phyloP scores from a whole-genome alignment of 2,329 filamentous ascomycete genomes.

The Trichoderma atrobrunneum region DNA sequence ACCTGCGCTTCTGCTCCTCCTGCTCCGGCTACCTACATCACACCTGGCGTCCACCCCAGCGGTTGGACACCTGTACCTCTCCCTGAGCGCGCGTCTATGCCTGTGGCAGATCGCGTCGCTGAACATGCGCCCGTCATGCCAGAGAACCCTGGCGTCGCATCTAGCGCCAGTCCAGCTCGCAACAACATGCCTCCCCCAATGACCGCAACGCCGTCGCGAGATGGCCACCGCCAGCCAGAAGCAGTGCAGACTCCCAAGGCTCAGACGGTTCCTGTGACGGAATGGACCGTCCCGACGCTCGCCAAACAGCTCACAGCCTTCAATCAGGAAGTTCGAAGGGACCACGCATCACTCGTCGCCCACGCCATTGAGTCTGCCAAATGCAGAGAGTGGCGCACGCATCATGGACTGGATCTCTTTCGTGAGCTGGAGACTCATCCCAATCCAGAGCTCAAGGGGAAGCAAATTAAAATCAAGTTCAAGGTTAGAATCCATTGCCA shows the following conservation, averaged over 20 bases:
- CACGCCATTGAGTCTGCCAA: slow-evolving; percentile 46
- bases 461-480: slow-evolving; percentile 48
- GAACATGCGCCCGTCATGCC: slow-evolving; percentile 27
- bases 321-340: slow-evolving; percentile 43
- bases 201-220: not conserved
- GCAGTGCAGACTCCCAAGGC: slow-evolving; percentile 19
- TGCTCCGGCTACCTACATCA: not conserved
- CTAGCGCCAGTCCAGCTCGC: slow-evolving; percentile 13
- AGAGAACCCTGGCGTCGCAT: slow-evolving; percentile 21
- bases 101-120: slow-evolving; percentile 10
- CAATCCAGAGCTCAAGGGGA: slow-evolving; percentile 35
- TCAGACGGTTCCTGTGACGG: slow-evolving; percentile 27
- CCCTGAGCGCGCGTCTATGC: slow-evolving; percentile 19
- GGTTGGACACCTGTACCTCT: not conserved
- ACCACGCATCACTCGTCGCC: slow-evolving; percentile 45
- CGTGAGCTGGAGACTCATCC: slow-evolving; percentile 40
- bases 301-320: slow-evolving; percentile 40
- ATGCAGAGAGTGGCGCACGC: slow-evolving; percentile 38
- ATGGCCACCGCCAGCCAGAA: slow-evolving; percentile 1
- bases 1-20: slow-evolving; percentile 9
- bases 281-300: slow-evolving; percentile 46
- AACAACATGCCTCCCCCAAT: not conserved
- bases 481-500: slow-evolving; percentile 41
- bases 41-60: not conserved
- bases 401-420: slow-evolving; percentile 48